A percentile compares a stretch with the other conserved stretches of the same genome.
phyloP scores from a whole-genome alignment of 768 basidiomycete genomes.

The Saitozyma podzolica region DNA sequence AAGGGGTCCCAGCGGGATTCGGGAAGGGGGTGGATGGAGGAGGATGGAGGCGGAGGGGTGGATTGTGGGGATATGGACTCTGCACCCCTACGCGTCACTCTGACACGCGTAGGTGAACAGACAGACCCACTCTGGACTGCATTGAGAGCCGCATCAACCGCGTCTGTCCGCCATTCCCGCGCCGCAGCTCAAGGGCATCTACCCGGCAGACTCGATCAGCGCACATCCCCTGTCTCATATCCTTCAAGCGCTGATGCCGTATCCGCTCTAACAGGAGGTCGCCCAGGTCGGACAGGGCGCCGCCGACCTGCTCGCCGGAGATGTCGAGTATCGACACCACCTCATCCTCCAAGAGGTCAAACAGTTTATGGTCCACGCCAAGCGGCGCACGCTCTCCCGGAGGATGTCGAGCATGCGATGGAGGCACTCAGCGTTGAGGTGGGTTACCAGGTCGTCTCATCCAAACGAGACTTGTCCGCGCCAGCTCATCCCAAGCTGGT shows the following conservation, averaged over 20 bases:
- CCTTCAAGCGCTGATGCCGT: neutral
- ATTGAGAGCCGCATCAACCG: too few relatives aligned
- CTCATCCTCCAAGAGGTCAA: slow-evolving; percentile 91
- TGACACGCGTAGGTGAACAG: too few relatives aligned
- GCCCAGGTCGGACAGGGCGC: slow-evolving; percentile 84
- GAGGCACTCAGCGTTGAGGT: slow-evolving; percentile 89
- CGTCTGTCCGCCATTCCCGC: too few relatives aligned
- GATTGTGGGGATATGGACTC: too few relatives aligned
- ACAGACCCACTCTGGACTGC: too few relatives aligned
- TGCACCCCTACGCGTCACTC: too few relatives aligned
- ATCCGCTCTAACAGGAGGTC: slow-evolving; percentile 64
- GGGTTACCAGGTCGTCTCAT: too few relatives aligned
- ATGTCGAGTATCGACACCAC: slow-evolving; percentile 94
- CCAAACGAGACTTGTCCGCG: too few relatives aligned
- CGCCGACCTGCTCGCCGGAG: slow-evolving; percentile 82
- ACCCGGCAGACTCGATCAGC: slow-evolving; percentile 35
- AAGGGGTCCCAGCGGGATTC: too few relatives aligned
- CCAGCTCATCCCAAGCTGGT: too few relatives aligned
- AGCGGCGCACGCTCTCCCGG: slow-evolving; percentile 79
- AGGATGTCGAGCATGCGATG: slow-evolving; percentile 90
- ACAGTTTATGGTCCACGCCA: slow-evolving; percentile 92
- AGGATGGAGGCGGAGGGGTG: too few relatives aligned
- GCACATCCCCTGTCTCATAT: slow-evolving; percentile 14
- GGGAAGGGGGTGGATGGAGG: too few relatives aligned
- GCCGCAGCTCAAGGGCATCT: slow-evolving; percentile 36